Percentiles rank a stretch among this genome's conserved stretches.
Evolutionary conservation across 176 grass and related monocot genomes (phyloP).

Genomic region (Thalia dealbata): DNA sequence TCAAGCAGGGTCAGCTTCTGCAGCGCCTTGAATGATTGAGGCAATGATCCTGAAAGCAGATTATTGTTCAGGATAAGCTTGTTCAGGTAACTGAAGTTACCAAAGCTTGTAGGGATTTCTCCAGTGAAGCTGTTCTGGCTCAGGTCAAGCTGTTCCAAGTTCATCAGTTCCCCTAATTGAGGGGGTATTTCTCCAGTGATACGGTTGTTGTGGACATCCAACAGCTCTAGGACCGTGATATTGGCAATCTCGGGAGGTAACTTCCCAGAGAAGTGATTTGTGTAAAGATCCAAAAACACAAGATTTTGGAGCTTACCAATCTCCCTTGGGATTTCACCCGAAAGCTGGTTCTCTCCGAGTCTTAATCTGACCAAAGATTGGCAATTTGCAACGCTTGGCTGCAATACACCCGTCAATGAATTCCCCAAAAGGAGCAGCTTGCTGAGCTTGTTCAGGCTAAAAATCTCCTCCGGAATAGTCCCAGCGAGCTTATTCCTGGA

Average conservation of each 20-base stretch:
- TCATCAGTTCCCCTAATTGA: conserved; percentile 23
- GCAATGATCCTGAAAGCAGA: conserved; percentile 26
- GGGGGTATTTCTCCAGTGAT: conserved; percentile 29
- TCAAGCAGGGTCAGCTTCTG: conserved; percentile 26
- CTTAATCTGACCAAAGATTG: conserved; percentile 68
- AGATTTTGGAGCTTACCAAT: conserved; percentile 27
- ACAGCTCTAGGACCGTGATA: conserved; percentile 14
- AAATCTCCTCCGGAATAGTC: conserved; percentile 35
- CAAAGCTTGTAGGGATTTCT: conserved; percentile 14
- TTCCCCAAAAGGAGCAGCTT: conserved; percentile 89
- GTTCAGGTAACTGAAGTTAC: conserved; percentile 31
- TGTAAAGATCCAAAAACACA: not conserved
- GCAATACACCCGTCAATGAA: conserved; percentile 49
- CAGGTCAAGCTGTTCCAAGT: conserved; percentile 16
- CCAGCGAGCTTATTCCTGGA: conserved; percentile 8
- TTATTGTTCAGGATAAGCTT: conserved; percentile 35
- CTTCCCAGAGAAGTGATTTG: conserved; percentile 23
- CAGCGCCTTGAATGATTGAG: conserved; percentile 29
- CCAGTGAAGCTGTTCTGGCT: conserved; percentile 33
- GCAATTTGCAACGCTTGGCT: conserved; percentile 53
- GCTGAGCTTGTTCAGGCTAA: conserved; percentile 75
- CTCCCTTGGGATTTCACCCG: conserved; percentile 54
- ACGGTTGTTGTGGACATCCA: conserved; percentile 30
- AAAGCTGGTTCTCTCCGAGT: conserved; percentile 69
- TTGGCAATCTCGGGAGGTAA: conserved; percentile 26